phyloP scores from a whole-genome alignment of 2,329 filamentous ascomycete species.

The Juglanconis juglandina region DNA sequence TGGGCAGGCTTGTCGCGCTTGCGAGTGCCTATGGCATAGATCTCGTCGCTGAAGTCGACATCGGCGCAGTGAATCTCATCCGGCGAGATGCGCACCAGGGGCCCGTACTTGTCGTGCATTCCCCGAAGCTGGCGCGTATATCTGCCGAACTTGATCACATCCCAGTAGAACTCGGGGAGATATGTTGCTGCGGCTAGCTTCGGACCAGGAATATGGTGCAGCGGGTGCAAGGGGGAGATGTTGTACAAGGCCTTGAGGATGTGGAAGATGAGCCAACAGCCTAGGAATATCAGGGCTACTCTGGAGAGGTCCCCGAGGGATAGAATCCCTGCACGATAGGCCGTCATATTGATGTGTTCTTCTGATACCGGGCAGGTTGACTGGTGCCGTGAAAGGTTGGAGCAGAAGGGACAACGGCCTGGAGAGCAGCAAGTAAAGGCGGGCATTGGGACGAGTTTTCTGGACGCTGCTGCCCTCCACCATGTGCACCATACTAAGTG shows the following conservation, averaged over 20 bases:
- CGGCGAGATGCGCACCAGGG: slow-evolving; percentile 32
- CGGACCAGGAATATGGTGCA: slow-evolving; percentile 29
- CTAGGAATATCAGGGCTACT: background rate
- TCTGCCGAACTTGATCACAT: slow-evolving; percentile 26
- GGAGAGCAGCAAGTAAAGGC: too few relatives aligned
- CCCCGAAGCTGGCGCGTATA: slow-evolving; percentile 28
- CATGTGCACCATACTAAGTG: too few relatives aligned
- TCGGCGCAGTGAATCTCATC: slow-evolving; percentile 31
- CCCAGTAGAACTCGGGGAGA: slow-evolving; percentile 32
- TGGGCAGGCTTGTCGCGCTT: slow-evolving; percentile 19
- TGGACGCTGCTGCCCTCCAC: too few relatives aligned
- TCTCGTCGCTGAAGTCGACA: slow-evolving; percentile 25
- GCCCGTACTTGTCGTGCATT: slow-evolving; percentile 35
- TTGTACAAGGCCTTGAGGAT: slow-evolving; percentile 4
- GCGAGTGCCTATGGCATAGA: slow-evolving; percentile 20
- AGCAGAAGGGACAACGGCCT: background rate
- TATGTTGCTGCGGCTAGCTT: slow-evolving; percentile 29
- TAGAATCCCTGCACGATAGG: background rate
- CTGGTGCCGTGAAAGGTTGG: background rate
- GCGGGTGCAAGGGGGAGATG: slow-evolving; percentile 7
- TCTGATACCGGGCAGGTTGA: background rate
- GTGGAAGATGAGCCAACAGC: background rate
- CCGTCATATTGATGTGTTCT: background rate
- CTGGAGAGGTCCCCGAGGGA: background rate
- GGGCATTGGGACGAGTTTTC: too few relatives aligned